Conservation (phyloP, 345 rosid genomes). For the Lagerstroemia speciosa region DNA sequence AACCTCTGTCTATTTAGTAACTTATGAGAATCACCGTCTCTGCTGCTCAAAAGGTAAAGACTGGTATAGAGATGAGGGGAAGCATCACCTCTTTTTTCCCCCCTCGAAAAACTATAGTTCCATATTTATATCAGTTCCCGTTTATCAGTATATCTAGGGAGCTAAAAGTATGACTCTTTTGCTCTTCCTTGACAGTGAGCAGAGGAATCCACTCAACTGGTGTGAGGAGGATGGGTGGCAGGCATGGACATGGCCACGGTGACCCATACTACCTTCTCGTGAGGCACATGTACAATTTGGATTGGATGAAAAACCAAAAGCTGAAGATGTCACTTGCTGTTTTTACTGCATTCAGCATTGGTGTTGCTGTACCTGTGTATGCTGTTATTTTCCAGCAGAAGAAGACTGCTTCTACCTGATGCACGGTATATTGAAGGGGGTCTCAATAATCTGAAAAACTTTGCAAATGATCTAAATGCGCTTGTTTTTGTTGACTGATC, state of each 20-base stretch:
- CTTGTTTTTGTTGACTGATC: too few relatives aligned
- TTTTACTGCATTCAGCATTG: conserved; percentile 18
- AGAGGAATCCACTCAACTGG: conserved; percentile 5
- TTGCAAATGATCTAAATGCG: not conserved
- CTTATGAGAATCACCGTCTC: not conserved
- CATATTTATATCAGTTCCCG: too few relatives aligned
- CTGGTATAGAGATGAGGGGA: too few relatives aligned
- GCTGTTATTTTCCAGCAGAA: conserved; percentile 20
- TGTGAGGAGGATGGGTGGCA: conserved; percentile 6
- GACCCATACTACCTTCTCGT: conserved; percentile 21
- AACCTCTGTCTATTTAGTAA: not conserved
- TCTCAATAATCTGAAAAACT: not conserved
- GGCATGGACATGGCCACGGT: conserved; percentile 2
- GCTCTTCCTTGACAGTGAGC: conserved; percentile 2
- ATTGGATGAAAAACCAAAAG: conserved; percentile 26
- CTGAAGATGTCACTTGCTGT: conserved; percentile 28
- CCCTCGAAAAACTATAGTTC: too few relatives aligned
- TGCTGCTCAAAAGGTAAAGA: too few relatives aligned
- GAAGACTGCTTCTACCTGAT: not conserved
- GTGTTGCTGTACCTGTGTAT: conserved; percentile 21
- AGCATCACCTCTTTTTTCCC: too few relatives aligned
- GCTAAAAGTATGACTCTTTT: not conserved
- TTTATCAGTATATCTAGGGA: not conserved
- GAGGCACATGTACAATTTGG: conserved; percentile 37
- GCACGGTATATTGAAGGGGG: not conserved